phyloP scores from a whole-genome alignment of 2,329 filamentous ascomycete genomes.

The Fusarium floridanum region DNA sequence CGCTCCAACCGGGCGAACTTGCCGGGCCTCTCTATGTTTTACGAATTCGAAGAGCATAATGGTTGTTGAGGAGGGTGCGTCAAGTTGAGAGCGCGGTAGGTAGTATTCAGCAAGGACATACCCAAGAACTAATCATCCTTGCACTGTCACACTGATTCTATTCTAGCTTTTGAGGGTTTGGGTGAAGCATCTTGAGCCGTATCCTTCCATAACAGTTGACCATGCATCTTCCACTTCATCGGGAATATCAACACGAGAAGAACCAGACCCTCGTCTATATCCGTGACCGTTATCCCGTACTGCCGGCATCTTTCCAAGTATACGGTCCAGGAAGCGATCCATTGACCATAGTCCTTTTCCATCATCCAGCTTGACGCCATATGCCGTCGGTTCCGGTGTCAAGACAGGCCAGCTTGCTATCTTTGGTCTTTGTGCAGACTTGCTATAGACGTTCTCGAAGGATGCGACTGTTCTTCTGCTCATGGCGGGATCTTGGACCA shows the following conservation, averaged over 20 bases:
- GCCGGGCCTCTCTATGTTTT: constrained; percentile 5
- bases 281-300: fast-evolving
- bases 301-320: neutral
- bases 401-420: constrained; percentile 11
- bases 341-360: constrained; percentile 21
- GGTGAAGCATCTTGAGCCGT: neutral
- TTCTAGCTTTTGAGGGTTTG: neutral
- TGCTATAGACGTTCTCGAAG: neutral
- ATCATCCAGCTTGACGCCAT: neutral
- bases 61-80: neutral
- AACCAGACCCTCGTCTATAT: neutral
- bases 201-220: constrained; percentile 15
- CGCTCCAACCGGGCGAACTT: neutral
- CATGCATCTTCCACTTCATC: constrained; percentile 29
- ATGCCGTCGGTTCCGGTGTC: fast-evolving
- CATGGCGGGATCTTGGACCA: constrained; percentile 31
- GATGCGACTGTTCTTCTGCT: neutral
- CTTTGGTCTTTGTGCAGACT: fast-evolving
- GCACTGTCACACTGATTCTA: neutral
- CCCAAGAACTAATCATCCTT: neutral
- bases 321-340: constrained; percentile 15
- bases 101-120: neutral
- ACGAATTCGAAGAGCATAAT: neutral
- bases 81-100: neutral
- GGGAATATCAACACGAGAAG: neutral